Base-by-base conservation (phyloP, 2,329 filamentous ascomycete genomes). In the Huntiella omanensis region DNA sequence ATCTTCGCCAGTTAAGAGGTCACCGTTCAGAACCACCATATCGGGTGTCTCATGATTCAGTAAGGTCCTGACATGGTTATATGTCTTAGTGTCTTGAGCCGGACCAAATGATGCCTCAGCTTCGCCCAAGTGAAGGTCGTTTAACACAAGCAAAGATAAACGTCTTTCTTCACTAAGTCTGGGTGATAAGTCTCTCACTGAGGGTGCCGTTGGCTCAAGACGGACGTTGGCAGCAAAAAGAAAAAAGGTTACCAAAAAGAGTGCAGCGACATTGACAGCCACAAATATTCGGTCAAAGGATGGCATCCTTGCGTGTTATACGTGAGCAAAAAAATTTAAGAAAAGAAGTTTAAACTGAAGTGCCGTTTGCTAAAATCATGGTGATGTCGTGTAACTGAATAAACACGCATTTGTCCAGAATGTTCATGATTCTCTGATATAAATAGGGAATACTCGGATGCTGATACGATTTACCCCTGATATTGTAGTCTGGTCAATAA, bases 51-150 rank as follows among this genome's bases (percentile, higher is more conserved):
- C 78, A 0, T 57, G 58, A 33, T 73, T 64, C 1, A 84, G 65
- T 4, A 83, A 62, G 1, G 62, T 60, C 43, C 67, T 64, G 53
- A 83, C 72, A 0, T 81, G 73, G 4, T 59, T 53, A 3, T 70
- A 59, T 0, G 73, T 73, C 44, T 71, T 70, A 49, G 65, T 55
- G 56, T 83, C 79, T 50, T 73, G 69, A 32, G 63, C 61, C 3
- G 66, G 63, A 0, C 64, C 61, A 63, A 64, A 73, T 16, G 56
- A 52, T 32, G 63, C 56, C 61, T 52, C 59, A 73, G 73, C 70
- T 58, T 85, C 80, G 7, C 78, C 80, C 55, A 80, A 80, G 56
- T 85, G 80, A 5, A 84, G 59, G 53, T 85, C 80, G 22, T 73
- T 70, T 50, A 85, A 80, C 10, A 84, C 67, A 1, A 73, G 62